Conservation (phyloP, 805 yeast species). For the Monosporozyma servazzii region DNA sequence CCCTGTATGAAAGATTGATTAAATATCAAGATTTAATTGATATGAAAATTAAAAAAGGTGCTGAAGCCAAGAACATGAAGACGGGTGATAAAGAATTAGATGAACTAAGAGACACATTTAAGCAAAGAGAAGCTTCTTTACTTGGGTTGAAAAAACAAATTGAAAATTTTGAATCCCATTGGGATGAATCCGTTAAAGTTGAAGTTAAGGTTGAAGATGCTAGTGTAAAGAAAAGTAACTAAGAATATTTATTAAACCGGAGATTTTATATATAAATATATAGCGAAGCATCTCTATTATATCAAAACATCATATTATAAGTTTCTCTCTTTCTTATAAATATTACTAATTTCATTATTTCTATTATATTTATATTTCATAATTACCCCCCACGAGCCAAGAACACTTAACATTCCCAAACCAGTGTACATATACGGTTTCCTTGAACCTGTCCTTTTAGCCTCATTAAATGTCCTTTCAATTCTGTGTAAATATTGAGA, state of each 20-base stretch:
- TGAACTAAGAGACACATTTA: slow-evolving; percentile 32
- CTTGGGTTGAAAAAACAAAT: slow-evolving; percentile 43
- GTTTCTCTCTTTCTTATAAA: slow-evolving; percentile 14
- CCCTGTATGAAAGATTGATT: slow-evolving; percentile 44
- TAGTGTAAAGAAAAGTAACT: neutral
- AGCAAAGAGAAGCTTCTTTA: slow-evolving; percentile 36
- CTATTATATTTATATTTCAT: slow-evolving; percentile 1
- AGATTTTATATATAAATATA: neutral
- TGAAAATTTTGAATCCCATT: slow-evolving; percentile 40
- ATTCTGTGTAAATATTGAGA: neutral
- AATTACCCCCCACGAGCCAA: neutral
- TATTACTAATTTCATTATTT: slow-evolving; percentile 10
- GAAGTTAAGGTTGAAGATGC: neutral
- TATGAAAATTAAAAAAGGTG: slow-evolving; percentile 6
- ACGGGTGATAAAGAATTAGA: slow-evolving; percentile 26
- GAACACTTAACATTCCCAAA: neutral
- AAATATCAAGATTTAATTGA: slow-evolving; percentile 34
- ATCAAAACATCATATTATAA: neutral
- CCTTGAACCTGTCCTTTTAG: neutral
- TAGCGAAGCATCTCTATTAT: too few relatives aligned
- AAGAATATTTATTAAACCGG: neutral
- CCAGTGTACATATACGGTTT: slow-evolving; percentile 1
- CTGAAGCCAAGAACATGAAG: slow-evolving; percentile 6
- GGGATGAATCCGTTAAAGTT: slow-evolving; percentile 29
- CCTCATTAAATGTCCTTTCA: neutral